Evolutionary conservation across 371 early-diverging fungal species (phyloP), one percentile per base, ranked within the genome.

Genomic region (Cokeromyces recurvatus): DNA sequence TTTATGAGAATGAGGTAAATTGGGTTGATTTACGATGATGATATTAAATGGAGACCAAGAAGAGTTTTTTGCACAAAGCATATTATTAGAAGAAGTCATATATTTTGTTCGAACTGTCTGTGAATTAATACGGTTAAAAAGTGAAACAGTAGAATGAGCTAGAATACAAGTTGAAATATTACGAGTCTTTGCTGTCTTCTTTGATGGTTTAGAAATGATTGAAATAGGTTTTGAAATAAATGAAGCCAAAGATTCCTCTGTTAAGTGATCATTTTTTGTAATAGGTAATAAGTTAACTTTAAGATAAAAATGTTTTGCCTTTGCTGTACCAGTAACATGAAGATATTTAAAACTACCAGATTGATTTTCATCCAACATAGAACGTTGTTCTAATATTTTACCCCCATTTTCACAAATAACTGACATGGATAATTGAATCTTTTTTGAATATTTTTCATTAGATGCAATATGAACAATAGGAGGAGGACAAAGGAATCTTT

Each of bases 81-180:
- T 75, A 25, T 68, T 61, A 22, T 70, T 71, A 35, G 75, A 67
- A 29, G 78, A 64, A 36, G 80, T 75, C 71, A 90, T 76, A 60
- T 89, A 90, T 57, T 86, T 87, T 17, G 92, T 91, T 40, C 89
- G 77, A 17, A 89, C 88, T 0, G 90, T 91, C 64, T 91, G 92
- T 4, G 90, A 90, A 54, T 86, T 86, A 66, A 89, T 86, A 35
- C 89, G 84, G 62, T 87, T 89, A 54, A 85, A 81, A 22, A 89
- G 64, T 43, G 86, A 78, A 15, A 89, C 77, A 7, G 78, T 74
- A 36, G 82, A 69, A n/a, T 85, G 84, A 4, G 79, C 69, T 15
- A 81, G 63, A 29, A 91, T 85, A 56, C 89, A 87, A 7, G 85
- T 77, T 3, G 86, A 81, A 14, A 81, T 76, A 62, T 85, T 86